Base-by-base conservation (phyloP, 306 rosid species). In the Sicyos baderoa region DNA sequence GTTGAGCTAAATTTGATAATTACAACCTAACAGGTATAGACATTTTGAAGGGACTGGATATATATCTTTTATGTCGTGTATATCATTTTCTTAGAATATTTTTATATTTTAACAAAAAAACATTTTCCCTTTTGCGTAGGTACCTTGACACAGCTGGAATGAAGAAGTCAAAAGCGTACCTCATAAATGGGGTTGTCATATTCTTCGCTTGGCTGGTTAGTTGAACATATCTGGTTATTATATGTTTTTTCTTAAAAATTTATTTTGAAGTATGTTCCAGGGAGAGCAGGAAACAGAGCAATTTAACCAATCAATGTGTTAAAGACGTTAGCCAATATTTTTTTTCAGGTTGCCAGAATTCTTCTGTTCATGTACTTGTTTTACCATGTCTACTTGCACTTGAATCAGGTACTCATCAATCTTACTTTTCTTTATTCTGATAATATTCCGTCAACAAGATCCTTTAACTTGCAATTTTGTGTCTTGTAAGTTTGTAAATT, bases 141-240 rank as follows among this genome's bases (percentile, higher is more conserved):
- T 93, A 85, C 87, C 96, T 93, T 77, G 99, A 90, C 81, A 88
- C 73, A 32, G 86, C 90, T 66, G 97, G 99, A 82, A 82, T 86
- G 97, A 93, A 93, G 81, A 81, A 80, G 79, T 84, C 96, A 18
- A 85, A 50, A 79, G 89, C 96, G 25, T 93, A 93, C 79, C 72
- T 88, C 75, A 71, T 90, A 74, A 93, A 93, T 21, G 99, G 99
- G 75, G 88, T 93, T 77, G 90, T 86, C 12, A 89, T 93, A 77
- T 90, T 93, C 81, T 75, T 93, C 15, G 88, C 99, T 60, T 93
- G 99, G 99, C 82, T 90, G 95, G 99, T 93, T 45, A 44, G 94
- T 88, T 18, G 7, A 54, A 40, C 52, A n/a, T 54, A 25, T 50
- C 74, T 59, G 21, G 16, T 42, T 37, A 48, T 9, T 19, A n/a